A percentile compares a stretch with the other conserved stretches of the same genome.
phyloP scores from a whole-genome alignment of 768 basidiomycete species.

The Trametes punicea region DNA sequence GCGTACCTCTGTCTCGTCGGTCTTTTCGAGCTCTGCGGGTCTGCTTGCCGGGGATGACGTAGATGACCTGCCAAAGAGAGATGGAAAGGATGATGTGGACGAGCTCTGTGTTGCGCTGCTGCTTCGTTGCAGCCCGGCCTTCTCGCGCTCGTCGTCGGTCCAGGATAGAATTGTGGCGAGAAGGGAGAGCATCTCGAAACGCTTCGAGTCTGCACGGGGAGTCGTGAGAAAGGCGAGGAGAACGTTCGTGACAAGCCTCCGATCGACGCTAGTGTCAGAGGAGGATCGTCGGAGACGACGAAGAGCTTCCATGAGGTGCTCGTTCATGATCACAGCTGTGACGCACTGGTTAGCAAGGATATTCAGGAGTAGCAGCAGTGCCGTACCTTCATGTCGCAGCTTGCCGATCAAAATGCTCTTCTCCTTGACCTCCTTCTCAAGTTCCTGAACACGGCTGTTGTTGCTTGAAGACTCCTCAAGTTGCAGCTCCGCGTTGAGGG shows the following conservation, averaged over 20 bases:
- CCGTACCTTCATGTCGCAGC: constrained; percentile 85
- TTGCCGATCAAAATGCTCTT: constrained; percentile 95
- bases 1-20: constrained; percentile 79
- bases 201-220: constrained; percentile 87
- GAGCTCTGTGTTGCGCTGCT: constrained; percentile 14
- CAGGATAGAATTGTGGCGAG: constrained; percentile 89
- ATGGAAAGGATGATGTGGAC: constrained; percentile 22
- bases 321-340: constrained; percentile 92
- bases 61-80: constrained; percentile 26
- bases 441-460: constrained; percentile 59
- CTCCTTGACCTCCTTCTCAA: constrained; percentile 92
- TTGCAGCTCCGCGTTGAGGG: constrained; percentile 82
- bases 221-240: constrained; percentile 87
- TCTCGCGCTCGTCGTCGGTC: constrained; percentile 88
- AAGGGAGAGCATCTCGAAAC: constrained; percentile 93
- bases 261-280: constrained; percentile 84
- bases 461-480: constrained; percentile 71
- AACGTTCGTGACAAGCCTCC: constrained; percentile 92
- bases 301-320: constrained; percentile 97
- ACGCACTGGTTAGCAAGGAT: neutral
- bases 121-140: constrained; percentile 77
- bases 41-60: constrained; percentile 34
- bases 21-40: constrained; percentile 63
- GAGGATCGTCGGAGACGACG: constrained; percentile 86
- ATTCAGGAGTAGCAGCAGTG: neutral